phyloP scores from a whole-genome alignment of 2,329 filamentous ascomycete genomes.

The Phyllosticta capitalensis region DNA sequence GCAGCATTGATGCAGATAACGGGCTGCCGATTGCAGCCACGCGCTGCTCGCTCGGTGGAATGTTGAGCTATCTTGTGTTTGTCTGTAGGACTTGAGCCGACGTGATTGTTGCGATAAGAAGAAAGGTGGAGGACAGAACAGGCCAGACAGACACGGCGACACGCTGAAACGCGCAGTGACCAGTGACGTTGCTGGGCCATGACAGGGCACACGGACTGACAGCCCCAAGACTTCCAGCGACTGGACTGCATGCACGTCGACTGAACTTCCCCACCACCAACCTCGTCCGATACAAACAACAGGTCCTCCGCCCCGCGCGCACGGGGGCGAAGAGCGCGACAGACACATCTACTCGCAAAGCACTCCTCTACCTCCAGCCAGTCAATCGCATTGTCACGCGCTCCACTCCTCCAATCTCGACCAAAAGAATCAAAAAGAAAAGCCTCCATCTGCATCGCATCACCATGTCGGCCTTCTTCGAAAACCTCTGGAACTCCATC shows the following conservation, averaged over 20 bases:
- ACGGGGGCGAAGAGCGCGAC: background rate
- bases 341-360: background rate
- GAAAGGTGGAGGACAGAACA: background rate
- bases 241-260: background rate
- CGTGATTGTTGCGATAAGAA: background rate
- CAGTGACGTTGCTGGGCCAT: background rate
- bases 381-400: background rate
- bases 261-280: background rate
- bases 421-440: background rate
- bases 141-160: background rate
- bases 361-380: background rate
- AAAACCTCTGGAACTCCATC: slow-evolving; percentile 75
- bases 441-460: background rate
- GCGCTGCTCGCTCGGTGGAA: too few relatives aligned
- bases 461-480: slow-evolving; percentile 10
- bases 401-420: background rate
- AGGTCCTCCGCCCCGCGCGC: background rate
- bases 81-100: too few relatives aligned
- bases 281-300: background rate
- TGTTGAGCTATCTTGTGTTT: too few relatives aligned
- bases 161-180: background rate
- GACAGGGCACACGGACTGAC: background rate
- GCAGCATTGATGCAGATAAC: too few relatives aligned
- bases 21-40: too few relatives aligned
- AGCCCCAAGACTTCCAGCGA: background rate